Conservation (phyloP, 2,329 filamentous ascomycete genomes). For the Cercospora sesami region DNA sequence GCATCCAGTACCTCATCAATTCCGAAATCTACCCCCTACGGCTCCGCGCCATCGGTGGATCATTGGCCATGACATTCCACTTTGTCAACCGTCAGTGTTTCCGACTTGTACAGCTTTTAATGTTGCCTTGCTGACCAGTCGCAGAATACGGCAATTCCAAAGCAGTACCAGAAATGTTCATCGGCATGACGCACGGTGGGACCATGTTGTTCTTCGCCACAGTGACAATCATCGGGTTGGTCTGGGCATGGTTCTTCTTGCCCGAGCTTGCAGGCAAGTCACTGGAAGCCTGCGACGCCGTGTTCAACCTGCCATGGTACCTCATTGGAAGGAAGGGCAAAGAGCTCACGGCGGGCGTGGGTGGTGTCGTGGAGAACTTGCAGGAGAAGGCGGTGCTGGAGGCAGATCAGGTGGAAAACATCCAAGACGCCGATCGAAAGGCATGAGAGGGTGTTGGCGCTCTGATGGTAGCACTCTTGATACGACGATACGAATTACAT, state of each 20-base stretch:
- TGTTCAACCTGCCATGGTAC: conserved; percentile 68
- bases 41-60: conserved; percentile 69
- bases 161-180: conserved; percentile 71
- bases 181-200: conserved; percentile 59
- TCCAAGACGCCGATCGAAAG: conserved; percentile 23
- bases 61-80: conserved; percentile 74
- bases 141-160: conserved; percentile 67
- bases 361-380: conserved; percentile 31
- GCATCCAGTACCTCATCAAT: conserved; percentile 70
- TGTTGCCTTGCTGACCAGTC: not conserved
- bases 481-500: not conserved
- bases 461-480: not conserved
- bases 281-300: conserved; percentile 57
- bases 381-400: conserved; percentile 30
- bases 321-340: conserved; percentile 60
- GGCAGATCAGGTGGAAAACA: conserved; percentile 28
- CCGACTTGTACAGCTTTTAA: not conserved
- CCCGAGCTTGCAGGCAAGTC: conserved; percentile 54
- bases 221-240: conserved; percentile 66
- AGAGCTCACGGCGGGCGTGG: conserved; percentile 31
- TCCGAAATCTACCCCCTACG: conserved; percentile 75
- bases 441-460: conserved; percentile 8
- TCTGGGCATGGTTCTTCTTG: conserved; percentile 60
- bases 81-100: conserved; percentile 58
- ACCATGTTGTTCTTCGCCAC: conserved; percentile 76